Evolutionary conservation across 1,284 basidiomycete species (phyloP).

Genomic region (Fistulinella cinereoalba): DNA sequence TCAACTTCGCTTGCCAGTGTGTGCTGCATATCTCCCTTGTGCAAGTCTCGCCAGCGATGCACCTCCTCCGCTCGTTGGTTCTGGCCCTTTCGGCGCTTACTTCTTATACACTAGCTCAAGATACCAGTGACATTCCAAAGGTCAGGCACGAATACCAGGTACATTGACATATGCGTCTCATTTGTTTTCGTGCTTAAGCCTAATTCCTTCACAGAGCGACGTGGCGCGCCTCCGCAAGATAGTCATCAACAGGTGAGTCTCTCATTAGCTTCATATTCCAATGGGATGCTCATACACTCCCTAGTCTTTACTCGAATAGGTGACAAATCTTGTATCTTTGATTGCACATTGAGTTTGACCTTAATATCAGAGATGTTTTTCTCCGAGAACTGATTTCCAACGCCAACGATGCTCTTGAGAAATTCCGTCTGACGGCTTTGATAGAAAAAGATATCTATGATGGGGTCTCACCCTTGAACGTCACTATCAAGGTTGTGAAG

Average conservation of each 20-base stretch:
- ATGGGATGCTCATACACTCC: slow-evolving; percentile 19
- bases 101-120: slow-evolving; percentile 51
- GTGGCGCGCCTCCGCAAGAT: slow-evolving; percentile 88
- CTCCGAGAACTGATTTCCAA: slow-evolving; percentile 92
- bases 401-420: slow-evolving; percentile 93
- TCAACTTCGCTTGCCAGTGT: no score
- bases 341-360: slow-evolving; percentile 8
- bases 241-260: slow-evolving; percentile 76
- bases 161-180: no score
- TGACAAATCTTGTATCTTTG: slow-evolving; percentile 21
- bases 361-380: slow-evolving; percentile 74
- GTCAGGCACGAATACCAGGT: slow-evolving; percentile 80
- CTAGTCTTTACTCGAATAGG: slow-evolving; percentile 77
- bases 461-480: slow-evolving; percentile 72
- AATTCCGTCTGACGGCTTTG: slow-evolving; percentile 80
- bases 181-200: background rate
- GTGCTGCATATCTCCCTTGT: slow-evolving; percentile 1
- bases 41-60: slow-evolving; percentile 46
- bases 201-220: slow-evolving; percentile 64
- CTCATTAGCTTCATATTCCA: background rate
- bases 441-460: slow-evolving; percentile 76
- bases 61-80: slow-evolving; percentile 53
- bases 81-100: slow-evolving; percentile 51
- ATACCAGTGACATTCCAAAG: slow-evolving; percentile 43
- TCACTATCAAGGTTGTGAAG: slow-evolving; percentile 77